phyloP scores from a whole-genome alignment of 306 rosid genomes.

The Corylus avellana region DNA sequence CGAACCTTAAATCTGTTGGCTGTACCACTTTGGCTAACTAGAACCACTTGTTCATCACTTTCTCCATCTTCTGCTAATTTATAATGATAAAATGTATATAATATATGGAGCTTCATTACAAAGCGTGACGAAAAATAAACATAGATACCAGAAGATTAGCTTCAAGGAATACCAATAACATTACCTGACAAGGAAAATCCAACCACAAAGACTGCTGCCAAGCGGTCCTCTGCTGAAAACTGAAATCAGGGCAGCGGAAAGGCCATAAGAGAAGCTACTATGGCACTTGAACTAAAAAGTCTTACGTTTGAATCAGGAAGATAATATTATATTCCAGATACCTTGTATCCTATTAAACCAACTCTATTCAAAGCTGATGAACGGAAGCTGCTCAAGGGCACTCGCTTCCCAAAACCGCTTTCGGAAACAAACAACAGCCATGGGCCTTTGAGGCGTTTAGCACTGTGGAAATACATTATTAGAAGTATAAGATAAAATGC shows the following conservation, averaged over 20 bases:
- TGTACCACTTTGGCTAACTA: slow-evolving; percentile 95
- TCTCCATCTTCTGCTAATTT: slow-evolving; percentile 76
- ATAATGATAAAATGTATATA: background rate
- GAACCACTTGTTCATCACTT: slow-evolving; percentile 98
- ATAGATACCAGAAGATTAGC: background rate
- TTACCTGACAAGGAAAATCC: slow-evolving; percentile 88
- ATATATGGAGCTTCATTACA: background rate
- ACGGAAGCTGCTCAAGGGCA: slow-evolving; percentile 81
- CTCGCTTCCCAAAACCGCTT: slow-evolving; percentile 92
- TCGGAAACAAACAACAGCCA: slow-evolving; percentile 97
- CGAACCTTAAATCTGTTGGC: slow-evolving; percentile 96
- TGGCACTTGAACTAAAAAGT: background rate
- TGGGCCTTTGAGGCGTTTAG: slow-evolving; percentile 62
- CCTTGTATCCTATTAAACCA: slow-evolving; percentile 97
- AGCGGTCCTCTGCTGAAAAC: slow-evolving; percentile 80
- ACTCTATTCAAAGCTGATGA: slow-evolving; percentile 75
- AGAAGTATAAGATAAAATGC: slow-evolving; percentile 17
- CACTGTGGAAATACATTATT: slow-evolving; percentile 33
- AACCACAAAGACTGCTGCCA: slow-evolving; percentile 92
- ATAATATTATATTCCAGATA: slow-evolving; percentile 23
- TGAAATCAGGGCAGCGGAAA: slow-evolving; percentile 27
- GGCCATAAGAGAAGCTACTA: slow-evolving; percentile 6
- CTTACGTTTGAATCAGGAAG: background rate
- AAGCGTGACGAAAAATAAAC: background rate
- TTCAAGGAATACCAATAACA: slow-evolving; percentile 3